Evolutionary conservation across 139 green algal species (phyloP).

Genomic region (Ettlia oleoabundans): DNA sequence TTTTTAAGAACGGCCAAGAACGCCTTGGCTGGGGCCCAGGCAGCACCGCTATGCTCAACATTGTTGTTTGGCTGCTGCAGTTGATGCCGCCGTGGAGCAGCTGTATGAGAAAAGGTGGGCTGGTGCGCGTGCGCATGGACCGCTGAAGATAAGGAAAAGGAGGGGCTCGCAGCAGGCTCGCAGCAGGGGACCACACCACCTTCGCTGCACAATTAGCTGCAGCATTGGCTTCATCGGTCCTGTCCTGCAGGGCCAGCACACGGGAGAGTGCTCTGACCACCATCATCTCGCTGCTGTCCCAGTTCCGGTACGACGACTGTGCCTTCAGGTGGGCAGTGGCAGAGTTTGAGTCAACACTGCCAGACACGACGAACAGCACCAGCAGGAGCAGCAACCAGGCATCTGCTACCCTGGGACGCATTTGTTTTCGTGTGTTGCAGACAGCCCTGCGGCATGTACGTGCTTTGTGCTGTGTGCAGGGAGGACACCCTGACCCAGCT

Average conservation of each 20-base stretch:
- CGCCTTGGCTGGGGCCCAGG: too few species aligned
- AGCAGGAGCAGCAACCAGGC: too few species aligned
- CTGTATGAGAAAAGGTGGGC: constrained; percentile 64
- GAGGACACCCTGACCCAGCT: constrained; percentile 58
- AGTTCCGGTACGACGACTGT: constrained; percentile 47
- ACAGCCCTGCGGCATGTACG: not conserved
- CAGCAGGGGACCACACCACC: not conserved
- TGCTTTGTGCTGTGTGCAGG: constrained; percentile 12
- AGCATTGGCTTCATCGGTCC: not conserved
- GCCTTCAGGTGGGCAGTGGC: constrained; percentile 9
- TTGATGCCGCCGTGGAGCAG: constrained; percentile 46
- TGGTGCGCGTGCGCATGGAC: not conserved
- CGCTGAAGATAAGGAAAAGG: not conserved
- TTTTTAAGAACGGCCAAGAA: too few species aligned
- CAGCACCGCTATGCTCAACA: too few species aligned
- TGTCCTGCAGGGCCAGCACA: constrained; percentile 47
- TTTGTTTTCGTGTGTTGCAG: not conserved
- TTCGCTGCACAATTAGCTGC: too few species aligned
- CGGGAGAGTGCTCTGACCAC: constrained; percentile 56
- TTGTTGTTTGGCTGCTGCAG: too few species aligned
- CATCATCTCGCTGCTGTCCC: not conserved
- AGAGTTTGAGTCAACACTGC: not conserved
- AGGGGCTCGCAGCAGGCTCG: too few species aligned
- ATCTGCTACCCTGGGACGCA: too few species aligned
- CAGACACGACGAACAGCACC: too few species aligned